Evolutionary conservation across 306 rosid species (phyloP).

Genomic region (Echinosophora koreensis): DNA sequence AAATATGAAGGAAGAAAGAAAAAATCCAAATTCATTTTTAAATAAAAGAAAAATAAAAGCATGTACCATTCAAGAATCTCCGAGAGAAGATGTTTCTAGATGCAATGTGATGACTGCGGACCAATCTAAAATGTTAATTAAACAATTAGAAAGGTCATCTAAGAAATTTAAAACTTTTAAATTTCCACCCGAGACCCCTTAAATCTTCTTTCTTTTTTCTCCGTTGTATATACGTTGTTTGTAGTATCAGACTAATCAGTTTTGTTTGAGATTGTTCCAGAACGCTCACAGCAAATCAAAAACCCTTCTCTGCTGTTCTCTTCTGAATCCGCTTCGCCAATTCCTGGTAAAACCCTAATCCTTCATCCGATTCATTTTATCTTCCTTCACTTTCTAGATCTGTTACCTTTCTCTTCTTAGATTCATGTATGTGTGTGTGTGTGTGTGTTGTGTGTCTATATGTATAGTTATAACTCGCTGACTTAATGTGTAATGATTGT

Average conservation of each 20-base stretch:
- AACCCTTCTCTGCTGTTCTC: background rate
- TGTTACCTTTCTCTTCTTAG: conserved; percentile 32
- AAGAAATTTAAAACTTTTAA: conserved; percentile 9
- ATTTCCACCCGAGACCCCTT: conserved; percentile 44
- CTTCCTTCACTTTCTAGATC: conserved; percentile 49
- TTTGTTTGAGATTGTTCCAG: conserved; percentile 39
- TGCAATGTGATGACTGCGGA: no score
- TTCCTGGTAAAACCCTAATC: background rate
- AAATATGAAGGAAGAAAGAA: no score
- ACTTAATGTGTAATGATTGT: background rate
- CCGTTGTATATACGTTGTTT: background rate
- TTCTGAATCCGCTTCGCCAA: conserved; percentile 40
- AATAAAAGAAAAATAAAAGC: no score
- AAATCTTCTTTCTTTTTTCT: conserved; percentile 28
- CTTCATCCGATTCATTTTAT: background rate
- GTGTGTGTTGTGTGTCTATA: background rate
- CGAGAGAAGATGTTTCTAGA: no score
- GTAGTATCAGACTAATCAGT: background rate
- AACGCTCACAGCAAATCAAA: conserved; percentile 8
- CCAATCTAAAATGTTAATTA: background rate
- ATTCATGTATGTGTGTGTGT: conserved; percentile 12
- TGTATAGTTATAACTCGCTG: background rate
- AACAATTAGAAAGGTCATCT: background rate
- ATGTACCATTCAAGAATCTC: no score
- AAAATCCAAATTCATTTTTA: no score